A percentile compares a stretch with the other conserved stretches of the same genome.
phyloP scores from a whole-genome alignment of 805 yeast species.

The Cyberlindnera maritima region DNA sequence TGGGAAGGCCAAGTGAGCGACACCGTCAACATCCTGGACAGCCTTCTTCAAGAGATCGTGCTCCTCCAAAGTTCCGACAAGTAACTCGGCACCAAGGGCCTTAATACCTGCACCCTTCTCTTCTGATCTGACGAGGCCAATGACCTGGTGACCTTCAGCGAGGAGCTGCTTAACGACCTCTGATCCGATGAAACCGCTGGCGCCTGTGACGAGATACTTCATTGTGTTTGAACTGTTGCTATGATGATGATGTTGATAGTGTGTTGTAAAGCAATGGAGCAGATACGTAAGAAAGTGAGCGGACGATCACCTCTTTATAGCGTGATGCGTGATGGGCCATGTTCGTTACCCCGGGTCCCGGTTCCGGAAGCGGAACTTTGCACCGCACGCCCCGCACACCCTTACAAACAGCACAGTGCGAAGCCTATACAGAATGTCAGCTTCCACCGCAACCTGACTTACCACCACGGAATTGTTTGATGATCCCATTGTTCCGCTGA shows the following conservation, averaged over 20 bases:
- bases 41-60: slow-evolving; percentile 28
- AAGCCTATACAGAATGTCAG: too few relatives aligned
- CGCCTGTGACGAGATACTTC: slow-evolving; percentile 37
- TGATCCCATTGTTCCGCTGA: too few relatives aligned
- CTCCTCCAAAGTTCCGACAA: slow-evolving; percentile 25
- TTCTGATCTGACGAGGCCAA: slow-evolving; percentile 34
- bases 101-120: slow-evolving; percentile 27
- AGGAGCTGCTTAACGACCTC: slow-evolving; percentile 23
- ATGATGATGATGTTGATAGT: background rate
- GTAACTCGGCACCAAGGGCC: slow-evolving; percentile 22
- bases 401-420: too few relatives aligned
- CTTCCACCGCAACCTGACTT: too few relatives aligned
- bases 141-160: slow-evolving; percentile 27
- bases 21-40: slow-evolving; percentile 33
- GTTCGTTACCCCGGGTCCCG: too few relatives aligned
- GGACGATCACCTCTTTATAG: too few relatives aligned
- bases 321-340: too few relatives aligned
- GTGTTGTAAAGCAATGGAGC: too few relatives aligned
- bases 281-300: too few relatives aligned
- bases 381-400: too few relatives aligned
- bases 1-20: slow-evolving; percentile 35
- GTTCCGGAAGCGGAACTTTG: too few relatives aligned
- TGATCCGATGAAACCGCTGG: slow-evolving; percentile 33
- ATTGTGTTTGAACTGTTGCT: background rate
- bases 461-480: too few relatives aligned